Conservation (phyloP, 2,329 filamentous ascomycete species). For the Colletotrichum musicola region DNA sequence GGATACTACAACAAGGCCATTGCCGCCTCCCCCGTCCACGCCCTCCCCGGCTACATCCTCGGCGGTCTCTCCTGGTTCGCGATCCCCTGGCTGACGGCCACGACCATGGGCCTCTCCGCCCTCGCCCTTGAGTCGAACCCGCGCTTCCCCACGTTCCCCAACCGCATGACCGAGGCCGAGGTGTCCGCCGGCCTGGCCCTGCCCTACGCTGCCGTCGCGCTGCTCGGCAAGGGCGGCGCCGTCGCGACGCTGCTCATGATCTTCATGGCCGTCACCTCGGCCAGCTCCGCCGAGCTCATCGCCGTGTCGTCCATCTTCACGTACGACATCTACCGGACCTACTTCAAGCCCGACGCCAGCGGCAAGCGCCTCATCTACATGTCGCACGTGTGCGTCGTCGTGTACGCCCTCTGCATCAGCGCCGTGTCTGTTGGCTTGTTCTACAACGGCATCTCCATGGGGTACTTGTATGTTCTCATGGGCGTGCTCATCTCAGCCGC, state of each 20-base stretch:
- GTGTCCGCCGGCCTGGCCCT: constrained; percentile 82
- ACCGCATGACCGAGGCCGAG: constrained; percentile 76
- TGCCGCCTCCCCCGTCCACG: constrained; percentile 81
- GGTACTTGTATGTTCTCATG: constrained; percentile 91
- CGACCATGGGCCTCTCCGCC: constrained; percentile 82
- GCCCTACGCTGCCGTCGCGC: constrained; percentile 80
- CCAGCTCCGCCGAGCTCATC: constrained; percentile 83
- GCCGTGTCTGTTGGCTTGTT: constrained; percentile 81
- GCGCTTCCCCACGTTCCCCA: constrained; percentile 74
- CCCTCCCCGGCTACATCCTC: constrained; percentile 83
- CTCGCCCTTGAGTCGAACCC: constrained; percentile 80
- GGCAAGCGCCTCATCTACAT: constrained; percentile 84
- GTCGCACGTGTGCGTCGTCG: constrained; percentile 77
- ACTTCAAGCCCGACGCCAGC: constrained; percentile 82
- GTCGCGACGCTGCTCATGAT: constrained; percentile 79
- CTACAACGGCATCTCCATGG: constrained; percentile 85
- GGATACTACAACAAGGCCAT: constrained; percentile 90
- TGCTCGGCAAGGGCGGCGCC: constrained; percentile 83
- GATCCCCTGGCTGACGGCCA: constrained; percentile 86
- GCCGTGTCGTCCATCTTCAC: constrained; percentile 88
- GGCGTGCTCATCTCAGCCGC: constrained; percentile 89
- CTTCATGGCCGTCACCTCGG: constrained; percentile 87
- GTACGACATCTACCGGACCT: constrained; percentile 90
- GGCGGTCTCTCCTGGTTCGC: constrained; percentile 85
- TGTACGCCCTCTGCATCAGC: constrained; percentile 82